Evolutionary conservation across 1,284 basidiomycete genomes (phyloP), one percentile per base, ranked within the genome.

Genomic region (Bondarzewia mesenterica): DNA sequence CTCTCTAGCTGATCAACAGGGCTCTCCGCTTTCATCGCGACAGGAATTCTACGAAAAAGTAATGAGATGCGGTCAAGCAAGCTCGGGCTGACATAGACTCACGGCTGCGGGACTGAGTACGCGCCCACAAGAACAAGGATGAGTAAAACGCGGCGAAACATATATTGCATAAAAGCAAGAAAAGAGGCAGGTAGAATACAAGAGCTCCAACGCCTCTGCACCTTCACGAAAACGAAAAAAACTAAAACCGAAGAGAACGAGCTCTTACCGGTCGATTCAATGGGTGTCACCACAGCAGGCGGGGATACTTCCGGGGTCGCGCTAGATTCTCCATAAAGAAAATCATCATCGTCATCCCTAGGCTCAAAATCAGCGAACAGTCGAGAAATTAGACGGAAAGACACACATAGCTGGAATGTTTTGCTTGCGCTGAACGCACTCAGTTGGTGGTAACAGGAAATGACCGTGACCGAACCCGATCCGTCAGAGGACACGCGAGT

Each of bases 301-400:
- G 1, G 45, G 43, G 16, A 39, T 44, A 36, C 38, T 38, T 27
- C 44, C 44, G 58, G 57, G 54, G 57, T 60, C 57, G 40, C 23
- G n/a, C n/a, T n/a, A 57, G 78, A 71, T 52, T 73, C 73, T 56
- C 85, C 84, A 56, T 87, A 87, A 52, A 87, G 69, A 62, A 82
- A 87, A 40, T 82, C 82, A 62, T 87, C 85, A 62, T 87, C 85
- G 64, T 87, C 82, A 64, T 85, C 85, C 54, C 54, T 56, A 25
- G 23, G 14, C 21, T n/a, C 32, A 35, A 35, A n/a, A n/a, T n/a
- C n/a, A n/a, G n/a, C n/a, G n/a, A n/a, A n/a, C n/a, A n/a, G n/a
- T n/a, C n/a, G n/a, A n/a, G n/a, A n/a, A n/a, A n/a, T n/a, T n/a
- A n/a, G n/a, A n/a, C n/a, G n/a, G n/a, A n/a, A n/a, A n/a, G n/a